Evolutionary conservation across 805 yeast genomes (phyloP), one percentile per base, ranked within the genome.

Genomic region (Hanseniaspora occidentalis): DNA sequence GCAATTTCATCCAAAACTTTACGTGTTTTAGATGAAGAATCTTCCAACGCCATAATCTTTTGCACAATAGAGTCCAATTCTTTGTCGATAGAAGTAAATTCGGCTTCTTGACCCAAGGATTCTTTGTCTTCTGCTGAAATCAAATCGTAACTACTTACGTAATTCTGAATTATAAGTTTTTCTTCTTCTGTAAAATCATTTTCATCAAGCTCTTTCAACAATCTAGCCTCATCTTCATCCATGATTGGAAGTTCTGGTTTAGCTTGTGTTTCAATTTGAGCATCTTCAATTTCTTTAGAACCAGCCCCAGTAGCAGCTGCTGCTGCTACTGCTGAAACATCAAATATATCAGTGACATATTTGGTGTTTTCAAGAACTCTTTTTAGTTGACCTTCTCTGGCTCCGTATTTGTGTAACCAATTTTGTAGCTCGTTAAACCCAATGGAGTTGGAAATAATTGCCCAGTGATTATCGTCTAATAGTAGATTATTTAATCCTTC

Each of bases 351-450:
- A n/a, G n/a, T n/a, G 10, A 23, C 10, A 10, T 23, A 7, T 23
- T 10, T 23, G 25, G 7, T 23, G 25, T 10, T 23, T 23, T 23
- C 25, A 23, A 23, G 7, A 49, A 82, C 94, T 48, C 78, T 79
- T 31, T 73, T 62, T 36, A 88, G 65, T 27, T 62, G 66, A 14
- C 75, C 67, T 52, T 86, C 96, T 36, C 94, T 63, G 39, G 62
- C 65, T 2, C 96, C 96, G 70, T 79, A 75, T 3, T 73, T 76
- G 48, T 80, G 77, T 38, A 86, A 62, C 84, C 89, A 80, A n/a
- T 60, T 54, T 7, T 78, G 43, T 20, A 88, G 53, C 11, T 54
- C 54, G 1, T 71, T 73, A 24, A 85, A 57, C 31, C 80, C 79
- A n/a, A 68, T 71, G 0, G 70, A 65, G 2, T 54, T 61, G 47